Base-by-base conservation (phyloP, 345 rosid genomes). In the Cardamine occulta region DNA sequence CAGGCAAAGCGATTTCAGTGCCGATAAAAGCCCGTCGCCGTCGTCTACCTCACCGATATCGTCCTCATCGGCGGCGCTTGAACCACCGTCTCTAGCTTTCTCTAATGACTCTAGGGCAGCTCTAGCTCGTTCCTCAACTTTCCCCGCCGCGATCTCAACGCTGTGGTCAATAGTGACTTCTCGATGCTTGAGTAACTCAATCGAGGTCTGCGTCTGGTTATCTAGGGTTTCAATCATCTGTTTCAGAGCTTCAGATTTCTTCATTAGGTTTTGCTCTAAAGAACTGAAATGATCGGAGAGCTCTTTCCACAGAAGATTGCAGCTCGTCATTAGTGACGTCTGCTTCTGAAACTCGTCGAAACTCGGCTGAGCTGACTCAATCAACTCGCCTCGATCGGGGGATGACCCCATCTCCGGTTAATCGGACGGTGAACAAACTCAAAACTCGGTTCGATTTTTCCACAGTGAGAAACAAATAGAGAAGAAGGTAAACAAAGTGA, bases 251-350 rank as follows among this genome's bases (percentile, higher is more conserved):
- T 91, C 95, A 5, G 98, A 90, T 60, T 93, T 89, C 80, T 81
- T 86, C 78, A 81, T 78, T 51, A 93, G 80, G 76, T 86, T 81
- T 63, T 86, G 89, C 63, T 93, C 98, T 7, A 93, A 83, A 3
- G 93, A 84, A 34, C 85, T 84, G 84, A 93, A 89, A 85, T 90
- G 98, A 60, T 93, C 98, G 11, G 97, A 93, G 65, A 93, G 98
- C 81, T 91, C 98, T 70, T 89, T 89, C 98, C 98, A 93, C 34
- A 90, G 90, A 34, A 93, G 93, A 45, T 91, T 90, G 69, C 98
- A 93, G 87, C 93, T 87, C 35, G 91, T 88, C 98, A 93, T 93
- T 42, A 93, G 82, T 3, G 98, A 89, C 55, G 98, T 82, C 70
- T 93, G 98, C 56, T 85, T 82, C 85, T 91, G 97, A 82, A 93